Evolutionary conservation across 495 filamentous ascomycete species (phyloP).

Genomic region (Ascodesmis nigricans): DNA sequence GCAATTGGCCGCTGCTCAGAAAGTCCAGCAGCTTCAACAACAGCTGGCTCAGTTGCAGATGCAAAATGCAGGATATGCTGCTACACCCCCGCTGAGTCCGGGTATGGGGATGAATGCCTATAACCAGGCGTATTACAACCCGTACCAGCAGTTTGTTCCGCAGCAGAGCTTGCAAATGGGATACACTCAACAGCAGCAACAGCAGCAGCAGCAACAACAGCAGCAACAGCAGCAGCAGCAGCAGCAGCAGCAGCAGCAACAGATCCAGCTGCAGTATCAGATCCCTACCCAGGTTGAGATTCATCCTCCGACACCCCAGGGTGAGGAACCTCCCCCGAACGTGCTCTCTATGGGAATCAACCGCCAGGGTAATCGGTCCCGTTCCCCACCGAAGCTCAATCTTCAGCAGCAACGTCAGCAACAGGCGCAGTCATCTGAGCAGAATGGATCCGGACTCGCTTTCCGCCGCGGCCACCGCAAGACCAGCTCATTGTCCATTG

Average conservation of each 20-base stretch:
- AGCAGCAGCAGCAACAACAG: constrained; percentile 23
- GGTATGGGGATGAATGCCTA: constrained; percentile 1
- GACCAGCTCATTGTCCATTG: constrained; percentile 51
- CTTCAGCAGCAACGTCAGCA: constrained; percentile 22
- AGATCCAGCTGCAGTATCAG: too few relatives aligned
- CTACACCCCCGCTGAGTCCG: constrained; percentile 12
- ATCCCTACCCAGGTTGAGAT: constrained; percentile 13
- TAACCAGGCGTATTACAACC: constrained; percentile 1
- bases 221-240: constrained; percentile 19
- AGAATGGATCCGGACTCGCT: constrained; percentile 10
- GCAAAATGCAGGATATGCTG: constrained; percentile 12
- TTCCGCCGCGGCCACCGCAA: constrained; percentile 90
- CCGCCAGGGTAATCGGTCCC: constrained; percentile 23
- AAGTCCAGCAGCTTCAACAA: constrained; percentile 16
- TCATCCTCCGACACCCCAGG: constrained; percentile 15
- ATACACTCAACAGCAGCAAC: constrained; percentile 22
- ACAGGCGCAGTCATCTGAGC: background rate
- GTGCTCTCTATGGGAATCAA: constrained; percentile 23
- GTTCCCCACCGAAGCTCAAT: constrained; percentile 32
- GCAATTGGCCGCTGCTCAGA: constrained; percentile 5
- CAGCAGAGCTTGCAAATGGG: constrained; percentile 34
- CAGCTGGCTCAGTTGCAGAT: constrained; percentile 18
- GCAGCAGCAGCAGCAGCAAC: constrained; percentile 25
- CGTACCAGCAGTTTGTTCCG: constrained; percentile 21
- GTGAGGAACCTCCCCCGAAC: constrained; percentile 9